A percentile compares a stretch with the other conserved stretches of the same genome.
Conservation (phyloP, 2,329 filamentous ascomycete species). For the Fusarium sp. region DNA sequence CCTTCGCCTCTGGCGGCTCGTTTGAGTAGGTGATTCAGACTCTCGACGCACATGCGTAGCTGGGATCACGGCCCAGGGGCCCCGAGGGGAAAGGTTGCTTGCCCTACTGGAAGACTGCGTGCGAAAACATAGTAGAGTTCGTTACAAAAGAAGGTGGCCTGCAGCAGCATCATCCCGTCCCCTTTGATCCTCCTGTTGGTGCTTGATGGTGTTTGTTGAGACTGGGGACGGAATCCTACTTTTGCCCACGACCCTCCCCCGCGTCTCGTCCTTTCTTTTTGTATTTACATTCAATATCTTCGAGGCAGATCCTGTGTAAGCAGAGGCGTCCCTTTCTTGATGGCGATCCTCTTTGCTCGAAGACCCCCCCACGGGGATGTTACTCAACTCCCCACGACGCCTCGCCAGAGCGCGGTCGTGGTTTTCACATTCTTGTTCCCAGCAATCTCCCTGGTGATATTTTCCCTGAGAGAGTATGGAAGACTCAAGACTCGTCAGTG, state of each 20-base stretch:
- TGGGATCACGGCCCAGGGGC: background rate
- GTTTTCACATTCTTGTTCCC: conserved; percentile 22
- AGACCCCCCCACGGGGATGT: conserved; percentile 12
- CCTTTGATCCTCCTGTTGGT: background rate
- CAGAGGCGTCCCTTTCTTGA: background rate
- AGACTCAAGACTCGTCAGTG: conserved; percentile 19
- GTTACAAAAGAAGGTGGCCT: conserved; percentile 3
- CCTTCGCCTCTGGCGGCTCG: background rate
- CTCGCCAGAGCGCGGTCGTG: conserved; percentile 14
- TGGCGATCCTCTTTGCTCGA: conserved; percentile 13
- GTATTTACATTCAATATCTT: background rate
- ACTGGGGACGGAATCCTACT: conserved; percentile 3
- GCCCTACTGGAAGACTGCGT: background rate
- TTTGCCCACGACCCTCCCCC: background rate
- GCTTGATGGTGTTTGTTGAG: background rate
- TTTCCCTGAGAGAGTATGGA: conserved; percentile 15
- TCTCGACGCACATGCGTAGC: background rate
- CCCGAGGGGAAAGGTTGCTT: background rate
- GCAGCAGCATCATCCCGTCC: background rate
- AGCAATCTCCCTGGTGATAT: conserved; percentile 5
- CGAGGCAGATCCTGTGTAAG: background rate
- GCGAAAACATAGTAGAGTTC: background rate
- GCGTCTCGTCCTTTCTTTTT: conserved; percentile 1
- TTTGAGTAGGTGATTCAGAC: background rate
- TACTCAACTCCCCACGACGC: conserved; percentile 3